A percentile compares a stretch with the other conserved stretches of the same genome.
phyloP scores from a whole-genome alignment of 2,329 filamentous ascomycete genomes.

The Trichoderma asperellum region DNA sequence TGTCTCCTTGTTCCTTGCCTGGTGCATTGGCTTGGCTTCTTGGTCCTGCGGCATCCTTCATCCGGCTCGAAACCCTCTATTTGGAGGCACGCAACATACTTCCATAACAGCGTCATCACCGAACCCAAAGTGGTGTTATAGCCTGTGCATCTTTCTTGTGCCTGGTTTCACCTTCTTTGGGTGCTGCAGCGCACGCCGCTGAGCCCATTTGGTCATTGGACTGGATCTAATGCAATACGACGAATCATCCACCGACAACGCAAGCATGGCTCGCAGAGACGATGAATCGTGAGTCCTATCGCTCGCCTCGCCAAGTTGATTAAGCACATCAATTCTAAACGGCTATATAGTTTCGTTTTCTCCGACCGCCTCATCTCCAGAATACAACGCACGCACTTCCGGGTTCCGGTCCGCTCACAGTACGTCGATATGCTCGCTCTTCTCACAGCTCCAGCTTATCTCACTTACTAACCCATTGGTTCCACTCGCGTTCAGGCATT shows the following conservation, averaged over 20 bases:
- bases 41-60: background rate
- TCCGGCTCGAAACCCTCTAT: background rate
- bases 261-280: constrained; percentile 58
- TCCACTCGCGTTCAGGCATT: constrained; percentile 62
- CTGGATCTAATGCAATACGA: constrained; percentile 4
- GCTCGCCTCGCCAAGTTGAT: background rate
- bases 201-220: constrained; percentile 7
- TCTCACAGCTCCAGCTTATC: background rate
- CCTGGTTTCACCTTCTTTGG: constrained; percentile 23
- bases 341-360: constrained; percentile 59
- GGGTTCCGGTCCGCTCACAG: constrained; percentile 67
- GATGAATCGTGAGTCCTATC: constrained; percentile 52
- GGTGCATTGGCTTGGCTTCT: constrained; percentile 8
- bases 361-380: constrained; percentile 67
- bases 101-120: background rate
- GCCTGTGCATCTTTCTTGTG: background rate
- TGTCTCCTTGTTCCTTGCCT: background rate
- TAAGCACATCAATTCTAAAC: constrained; percentile 18
- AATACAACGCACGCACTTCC: constrained; percentile 67
- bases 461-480: constrained; percentile 8
- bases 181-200: constrained; percentile 27
- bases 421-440: constrained; percentile 46
- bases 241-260: background rate
- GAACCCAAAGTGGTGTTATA: background rate
- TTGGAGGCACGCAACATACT: background rate